phyloP scores from a whole-genome alignment of 768 basidiomycete species.

The Boletus sp. region DNA sequence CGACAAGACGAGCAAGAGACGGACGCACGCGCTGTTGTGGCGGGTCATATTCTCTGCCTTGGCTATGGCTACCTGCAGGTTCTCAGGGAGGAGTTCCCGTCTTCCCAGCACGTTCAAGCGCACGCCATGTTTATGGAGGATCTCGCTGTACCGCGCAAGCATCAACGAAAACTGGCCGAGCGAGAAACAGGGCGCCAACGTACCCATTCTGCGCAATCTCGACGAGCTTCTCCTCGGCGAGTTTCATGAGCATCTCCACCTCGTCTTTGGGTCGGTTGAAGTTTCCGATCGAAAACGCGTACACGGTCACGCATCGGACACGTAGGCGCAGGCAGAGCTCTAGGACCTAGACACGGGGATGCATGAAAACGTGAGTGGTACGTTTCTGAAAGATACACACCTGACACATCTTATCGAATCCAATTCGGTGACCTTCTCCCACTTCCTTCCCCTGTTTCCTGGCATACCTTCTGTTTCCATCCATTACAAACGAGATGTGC shows the following conservation, averaged over 20 bases:
- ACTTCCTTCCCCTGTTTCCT: conserved; percentile 62
- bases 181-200: conserved; percentile 21
- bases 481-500: conserved; percentile 97
- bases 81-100: conserved; percentile 69
- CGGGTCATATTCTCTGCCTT: conserved; percentile 78
- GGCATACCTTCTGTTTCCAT: conserved; percentile 93
- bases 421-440: conserved; percentile 78
- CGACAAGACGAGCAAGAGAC: not conserved
- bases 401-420: conserved; percentile 74
- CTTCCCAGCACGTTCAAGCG: conserved; percentile 82
- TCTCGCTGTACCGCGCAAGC: conserved; percentile 49
- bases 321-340: conserved; percentile 82
- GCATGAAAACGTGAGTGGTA: not conserved
- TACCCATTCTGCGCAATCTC: conserved; percentile 84
- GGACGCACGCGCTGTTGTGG: conserved; percentile 60
- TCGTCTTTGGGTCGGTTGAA: conserved; percentile 87
- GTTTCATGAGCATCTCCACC: conserved; percentile 82
- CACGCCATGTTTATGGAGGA: conserved; percentile 81
- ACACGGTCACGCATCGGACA: conserved; percentile 83
- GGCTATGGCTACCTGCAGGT: conserved; percentile 63
- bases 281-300: conserved; percentile 98
- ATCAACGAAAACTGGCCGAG: not conserved
- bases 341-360: conserved; percentile 55
- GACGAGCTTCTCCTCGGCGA: conserved; percentile 45
- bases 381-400: conserved; percentile 44